Percentiles rank a stretch among this genome's conserved stretches.
phyloP scores from a whole-genome alignment of 106 monocot species.

The Posidonia australis region DNA sequence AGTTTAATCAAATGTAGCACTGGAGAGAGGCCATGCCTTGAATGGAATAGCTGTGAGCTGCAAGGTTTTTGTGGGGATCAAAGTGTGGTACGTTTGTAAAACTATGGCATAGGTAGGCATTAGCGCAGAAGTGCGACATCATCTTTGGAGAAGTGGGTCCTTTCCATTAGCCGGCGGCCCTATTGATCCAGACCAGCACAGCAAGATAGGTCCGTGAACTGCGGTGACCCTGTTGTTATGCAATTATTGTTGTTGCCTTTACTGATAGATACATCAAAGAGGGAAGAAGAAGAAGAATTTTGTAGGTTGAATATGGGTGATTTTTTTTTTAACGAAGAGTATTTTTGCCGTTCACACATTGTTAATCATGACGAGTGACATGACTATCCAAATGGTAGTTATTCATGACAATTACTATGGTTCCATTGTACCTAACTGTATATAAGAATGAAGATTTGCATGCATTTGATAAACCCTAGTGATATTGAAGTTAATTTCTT shows the following conservation, averaged over 20 bases:
- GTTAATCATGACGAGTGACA: no score
- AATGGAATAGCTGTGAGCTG: neutral
- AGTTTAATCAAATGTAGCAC: neutral
- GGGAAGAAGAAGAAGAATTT: no score
- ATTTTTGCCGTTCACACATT: no score
- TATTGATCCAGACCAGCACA: neutral
- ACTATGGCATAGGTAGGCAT: slow-evolving; percentile 5
- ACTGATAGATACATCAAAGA: no score
- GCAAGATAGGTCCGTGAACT: neutral
- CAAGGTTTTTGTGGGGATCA: neutral
- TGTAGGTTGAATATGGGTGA: no score
- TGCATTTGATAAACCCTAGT: no score
- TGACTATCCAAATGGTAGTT: no score
- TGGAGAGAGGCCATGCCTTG: neutral
- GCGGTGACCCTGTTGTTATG: neutral
- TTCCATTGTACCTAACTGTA: no score
- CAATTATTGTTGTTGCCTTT: neutral
- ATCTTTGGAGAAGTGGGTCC: neutral
- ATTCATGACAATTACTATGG: no score
- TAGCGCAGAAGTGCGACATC: neutral
- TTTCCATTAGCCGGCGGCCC: slow-evolving; percentile 5
- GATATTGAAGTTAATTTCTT: no score
- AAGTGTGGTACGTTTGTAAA: neutral
- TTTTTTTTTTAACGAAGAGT: no score
- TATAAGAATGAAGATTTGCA: no score